Evolutionary conservation across 768 basidiomycete species (phyloP).

Genomic region (Termitomyces sp.): DNA sequence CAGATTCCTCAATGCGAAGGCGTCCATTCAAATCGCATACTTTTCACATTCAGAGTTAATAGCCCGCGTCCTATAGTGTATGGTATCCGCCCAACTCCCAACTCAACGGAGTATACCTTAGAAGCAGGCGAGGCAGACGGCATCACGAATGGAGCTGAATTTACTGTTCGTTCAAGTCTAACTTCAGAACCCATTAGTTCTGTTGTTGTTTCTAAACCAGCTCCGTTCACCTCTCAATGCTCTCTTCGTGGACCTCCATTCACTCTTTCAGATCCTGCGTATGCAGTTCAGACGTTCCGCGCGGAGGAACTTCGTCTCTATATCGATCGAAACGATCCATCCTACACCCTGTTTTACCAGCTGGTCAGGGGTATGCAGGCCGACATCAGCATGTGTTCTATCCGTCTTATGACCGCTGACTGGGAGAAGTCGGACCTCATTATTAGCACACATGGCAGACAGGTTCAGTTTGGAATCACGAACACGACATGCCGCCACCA

Average conservation of each 20-base stretch:
- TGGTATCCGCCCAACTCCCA: background rate
- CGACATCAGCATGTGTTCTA: background rate
- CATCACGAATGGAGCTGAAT: background rate
- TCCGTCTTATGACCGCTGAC: background rate
- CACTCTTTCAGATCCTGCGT: background rate
- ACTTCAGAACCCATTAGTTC: background rate
- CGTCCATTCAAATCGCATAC: background rate
- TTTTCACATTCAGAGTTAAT: background rate
- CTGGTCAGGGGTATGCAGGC: background rate
- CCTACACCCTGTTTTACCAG: background rate
- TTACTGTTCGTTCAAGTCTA: background rate
- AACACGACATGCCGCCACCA: background rate
- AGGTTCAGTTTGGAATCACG: background rate
- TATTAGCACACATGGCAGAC: background rate
- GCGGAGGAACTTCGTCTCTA: background rate
- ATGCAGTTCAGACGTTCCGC: background rate
- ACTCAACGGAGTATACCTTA: background rate
- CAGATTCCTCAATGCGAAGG: constrained; percentile 5
- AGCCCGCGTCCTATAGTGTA: background rate
- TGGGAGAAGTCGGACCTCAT: background rate
- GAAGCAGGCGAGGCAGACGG: background rate
- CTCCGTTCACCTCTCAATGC: background rate
- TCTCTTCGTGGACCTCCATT: background rate
- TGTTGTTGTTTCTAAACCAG: background rate
- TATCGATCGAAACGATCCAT: background rate